Evolutionary conservation across 352 stramenopile species (phyloP), one percentile per base, ranked within the genome.

Genomic region (Pythium aquatile): DNA sequence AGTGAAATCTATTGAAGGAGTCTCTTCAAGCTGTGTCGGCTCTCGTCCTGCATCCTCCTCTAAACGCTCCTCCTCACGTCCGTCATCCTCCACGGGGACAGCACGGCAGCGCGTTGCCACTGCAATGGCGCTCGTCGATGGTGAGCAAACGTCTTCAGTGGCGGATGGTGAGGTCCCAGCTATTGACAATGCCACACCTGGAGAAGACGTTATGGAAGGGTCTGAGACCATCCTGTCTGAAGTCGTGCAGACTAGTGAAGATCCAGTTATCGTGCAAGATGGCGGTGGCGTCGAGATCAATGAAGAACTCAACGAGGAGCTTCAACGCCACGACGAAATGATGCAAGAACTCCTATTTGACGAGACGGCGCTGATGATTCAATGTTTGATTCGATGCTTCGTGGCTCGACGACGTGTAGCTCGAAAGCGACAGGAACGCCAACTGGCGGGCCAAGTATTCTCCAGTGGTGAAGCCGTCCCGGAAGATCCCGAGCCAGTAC

Each of bases 351-450:
- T 65, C 17, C 1, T 35, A 6, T 39, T 61, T 14, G 51, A 78
- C 9, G 20, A 61, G 39, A 68, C 76, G 52, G 77, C 66, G 32
- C 14, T 83, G 24, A 52, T 61, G 9, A 66, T 85, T 7, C 75
- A 85, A 61, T 85, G 77, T 24, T 57, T 73, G 14, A 44, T 66
- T 11, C 77, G 77, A 2, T 80, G 75, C 32, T 75, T 74, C 28
- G n/a, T 79, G 20, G 66, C 76, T 1, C 58, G 73, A 28, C 55
- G 24, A 11, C 69, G 61, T 3, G 68, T 85, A 11, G 65, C 68
- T 28, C 65, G 44, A 24, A 76, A 69, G 59, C 70, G 67, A 20
- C 28, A 63, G 35, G 58, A 73, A 28, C 63, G 35, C 2, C 30
- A 62, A 9, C 33, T 16, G 17, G 13, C 39, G 5, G 29, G n/a